phyloP scores from a whole-genome alignment of 2,329 filamentous ascomycete species.

The Arthrobotrys entomopaga region DNA sequence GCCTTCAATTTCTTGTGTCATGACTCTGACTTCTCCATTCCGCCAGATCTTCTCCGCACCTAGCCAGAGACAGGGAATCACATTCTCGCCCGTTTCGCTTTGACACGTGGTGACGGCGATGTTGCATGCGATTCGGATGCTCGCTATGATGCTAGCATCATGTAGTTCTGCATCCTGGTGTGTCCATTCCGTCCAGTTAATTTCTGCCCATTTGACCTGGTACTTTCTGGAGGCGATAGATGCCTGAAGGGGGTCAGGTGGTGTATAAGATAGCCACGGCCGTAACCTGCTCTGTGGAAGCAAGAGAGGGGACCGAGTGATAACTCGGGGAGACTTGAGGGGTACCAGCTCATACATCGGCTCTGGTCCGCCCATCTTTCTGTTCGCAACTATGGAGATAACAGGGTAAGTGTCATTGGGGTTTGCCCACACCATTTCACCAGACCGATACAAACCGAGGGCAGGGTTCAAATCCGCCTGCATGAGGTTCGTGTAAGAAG shows the following conservation, averaged over 20 bases:
- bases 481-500: conserved; percentile 36
- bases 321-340: conserved; percentile 49
- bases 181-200: conserved; percentile 51
- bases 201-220: conserved; percentile 52
- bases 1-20: conserved; percentile 49
- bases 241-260: conserved; percentile 49
- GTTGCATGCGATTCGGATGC: conserved; percentile 53
- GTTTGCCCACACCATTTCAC: conserved; percentile 54
- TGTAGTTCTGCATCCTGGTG: conserved; percentile 52
- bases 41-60: conserved; percentile 54
- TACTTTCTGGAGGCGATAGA: conserved; percentile 50
- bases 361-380: conserved; percentile 33
- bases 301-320: conserved; percentile 31
- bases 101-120: conserved; percentile 45
- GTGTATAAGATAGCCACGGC: conserved; percentile 53
- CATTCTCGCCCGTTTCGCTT: conserved; percentile 38
- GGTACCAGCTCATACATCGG: conserved; percentile 45
- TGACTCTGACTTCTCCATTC: conserved; percentile 48
- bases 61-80: conserved; percentile 50
- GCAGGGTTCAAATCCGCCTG: conserved; percentile 43
- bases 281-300: conserved; percentile 42
- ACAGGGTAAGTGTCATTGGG: conserved; percentile 48
- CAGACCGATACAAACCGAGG: conserved; percentile 42
- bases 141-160: conserved; percentile 52
- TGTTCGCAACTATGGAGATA: conserved; percentile 48